A percentile compares a stretch with the other conserved stretches of the same genome.
Conservation (phyloP, 192 early-diverging fungal genomes). For the Pilaira anomala region DNA sequence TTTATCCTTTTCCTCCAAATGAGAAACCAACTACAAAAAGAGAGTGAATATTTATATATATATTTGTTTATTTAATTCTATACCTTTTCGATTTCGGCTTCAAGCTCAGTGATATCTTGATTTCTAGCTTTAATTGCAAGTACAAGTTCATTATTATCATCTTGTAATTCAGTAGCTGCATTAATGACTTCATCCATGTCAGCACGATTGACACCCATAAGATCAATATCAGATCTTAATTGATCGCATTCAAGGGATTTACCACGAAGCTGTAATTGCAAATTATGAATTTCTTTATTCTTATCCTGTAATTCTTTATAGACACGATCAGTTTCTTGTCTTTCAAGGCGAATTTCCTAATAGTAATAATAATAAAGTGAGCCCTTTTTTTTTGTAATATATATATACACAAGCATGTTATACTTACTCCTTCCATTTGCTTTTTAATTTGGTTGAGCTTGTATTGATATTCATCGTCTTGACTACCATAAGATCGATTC, state of each 20-base stretch:
- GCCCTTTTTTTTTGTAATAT: too few relatives aligned
- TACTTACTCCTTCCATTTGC: background rate
- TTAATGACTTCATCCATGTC: background rate
- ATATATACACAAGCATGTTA: too few relatives aligned
- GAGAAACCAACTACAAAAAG: background rate
- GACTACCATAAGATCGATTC: background rate
- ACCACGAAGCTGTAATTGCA: conserved; percentile 26
- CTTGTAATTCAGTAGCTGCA: background rate
- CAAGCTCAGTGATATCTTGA: conserved; percentile 29
- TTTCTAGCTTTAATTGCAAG: conserved; percentile 30
- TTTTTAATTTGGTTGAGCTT: background rate
- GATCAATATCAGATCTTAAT: conserved; percentile 9
- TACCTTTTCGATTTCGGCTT: conserved; percentile 31
- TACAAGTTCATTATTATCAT: conserved; percentile 25
- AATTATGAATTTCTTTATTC: conserved; percentile 33
- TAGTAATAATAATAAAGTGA: background rate
- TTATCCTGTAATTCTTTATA: conserved; percentile 45
- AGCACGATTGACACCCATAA: background rate
- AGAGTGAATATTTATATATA: too few relatives aligned
- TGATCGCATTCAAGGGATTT: conserved; percentile 25
- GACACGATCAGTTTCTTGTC: conserved; percentile 38
- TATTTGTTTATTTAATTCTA: too few relatives aligned
- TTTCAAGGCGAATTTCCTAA: conserved; percentile 11
- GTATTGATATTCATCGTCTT: background rate
- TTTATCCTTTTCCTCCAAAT: background rate